Evolutionary conservation across 768 basidiomycete species (phyloP), one percentile per base, ranked within the genome.

Genomic region (Myochromella boudieri): DNA sequence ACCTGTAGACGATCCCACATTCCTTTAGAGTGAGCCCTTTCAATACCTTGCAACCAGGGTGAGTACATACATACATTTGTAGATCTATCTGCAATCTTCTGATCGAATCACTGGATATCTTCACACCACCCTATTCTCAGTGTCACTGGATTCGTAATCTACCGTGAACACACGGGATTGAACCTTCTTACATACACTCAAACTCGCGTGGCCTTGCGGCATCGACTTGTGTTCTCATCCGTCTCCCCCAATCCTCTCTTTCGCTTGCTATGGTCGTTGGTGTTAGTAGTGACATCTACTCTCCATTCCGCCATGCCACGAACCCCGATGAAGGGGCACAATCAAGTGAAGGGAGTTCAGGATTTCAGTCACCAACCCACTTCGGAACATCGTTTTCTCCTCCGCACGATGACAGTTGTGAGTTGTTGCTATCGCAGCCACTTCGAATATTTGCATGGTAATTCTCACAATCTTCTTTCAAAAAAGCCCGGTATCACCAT

Each of bases 301-400:
- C 80, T 10, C 76, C 81, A 14, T 82, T 81, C 64, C 76, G 76
- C 39, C 68, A 71, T 46, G 53, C 60, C 48, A 72, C 77, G 64
- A 68, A 74, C 50, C 65, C 72, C 48, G 86, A 86, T 61, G 84
- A 87, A 58, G 78, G 82, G 29, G 75, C 77, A 34, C 84, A 81
- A 66, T 85, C 84, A 18, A 85, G 82, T 63, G 85, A 87, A 60
- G 86, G 87, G 59, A 80, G 83, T 60, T 87, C 86, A 42, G 85
- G 83, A 50, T 67, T 88, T 18, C 84, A 86, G 57, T 87, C 87
- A 2, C 86, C 87, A 55, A 75, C 81, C 5, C 49, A 45, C 42
- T 84, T 84, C 66, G 71, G 70, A 46, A 62, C 75, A 39, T 68
- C 70, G 21, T 75, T 69, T 55, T 68, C 72, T 63, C 63, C 72